phyloP scores from a whole-genome alignment of 805 yeast genomes.

The Sugiyamaella qingdaonensis region DNA sequence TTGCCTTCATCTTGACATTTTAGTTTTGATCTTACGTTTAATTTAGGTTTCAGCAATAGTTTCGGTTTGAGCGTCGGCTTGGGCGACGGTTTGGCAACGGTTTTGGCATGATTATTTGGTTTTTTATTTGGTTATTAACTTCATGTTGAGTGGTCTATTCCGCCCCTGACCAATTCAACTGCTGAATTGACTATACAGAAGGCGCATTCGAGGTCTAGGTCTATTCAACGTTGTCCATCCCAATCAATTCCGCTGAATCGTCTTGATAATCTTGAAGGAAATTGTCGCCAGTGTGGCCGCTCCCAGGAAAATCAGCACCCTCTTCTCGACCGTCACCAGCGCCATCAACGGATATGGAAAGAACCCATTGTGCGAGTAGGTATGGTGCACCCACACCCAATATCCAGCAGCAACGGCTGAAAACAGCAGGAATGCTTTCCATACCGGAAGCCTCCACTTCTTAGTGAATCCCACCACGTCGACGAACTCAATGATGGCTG shows the following conservation, averaged over 20 bases:
- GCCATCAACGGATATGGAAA: slow-evolving; percentile 34
- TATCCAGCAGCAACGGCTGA: slow-evolving; percentile 26
- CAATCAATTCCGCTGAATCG: slow-evolving; percentile 10
- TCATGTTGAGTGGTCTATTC: neutral
- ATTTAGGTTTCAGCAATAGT: too few species aligned
- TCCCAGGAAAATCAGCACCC: slow-evolving; percentile 23
- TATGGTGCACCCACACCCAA: slow-evolving; percentile 33
- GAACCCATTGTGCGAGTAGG: slow-evolving; percentile 27
- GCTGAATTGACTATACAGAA: neutral
- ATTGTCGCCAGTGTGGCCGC: slow-evolving; percentile 20
- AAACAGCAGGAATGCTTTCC: slow-evolving; percentile 20
- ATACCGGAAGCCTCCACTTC: slow-evolving; percentile 25
- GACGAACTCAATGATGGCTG: slow-evolving; percentile 25
- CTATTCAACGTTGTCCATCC: neutral
- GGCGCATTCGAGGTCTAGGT: too few species aligned
- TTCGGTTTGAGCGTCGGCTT: too few species aligned
- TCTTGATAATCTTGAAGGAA: slow-evolving; percentile 22
- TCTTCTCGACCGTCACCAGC: slow-evolving; percentile 20
- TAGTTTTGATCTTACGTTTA: too few species aligned
- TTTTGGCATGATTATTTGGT: neutral
- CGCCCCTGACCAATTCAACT: too few species aligned
- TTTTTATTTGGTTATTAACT: neutral
- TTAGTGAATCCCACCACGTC: slow-evolving; percentile 27
- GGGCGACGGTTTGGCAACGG: too few species aligned
- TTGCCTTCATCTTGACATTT: too few species aligned